Percentiles rank a stretch among this genome's conserved stretches.
These are phyloP conservation scores for Cadophora gregata DNA, from an alignment of 2,329 filamentous ascomycete species.

Conservation along the genomic window DNA sequence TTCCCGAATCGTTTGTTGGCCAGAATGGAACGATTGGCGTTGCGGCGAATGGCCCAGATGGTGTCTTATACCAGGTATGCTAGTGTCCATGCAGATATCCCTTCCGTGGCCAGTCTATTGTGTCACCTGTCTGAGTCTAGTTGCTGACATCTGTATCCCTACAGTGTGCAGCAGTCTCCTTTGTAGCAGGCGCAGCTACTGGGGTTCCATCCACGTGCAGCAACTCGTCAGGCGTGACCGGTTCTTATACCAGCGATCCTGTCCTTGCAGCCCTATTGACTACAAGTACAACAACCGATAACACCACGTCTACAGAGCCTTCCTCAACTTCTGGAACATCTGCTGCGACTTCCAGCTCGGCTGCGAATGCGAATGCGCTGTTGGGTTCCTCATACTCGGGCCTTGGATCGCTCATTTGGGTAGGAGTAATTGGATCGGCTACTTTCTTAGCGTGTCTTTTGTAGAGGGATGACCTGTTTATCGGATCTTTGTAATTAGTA, in stretches of 20 bases:
- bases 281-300: conserved; percentile 18
- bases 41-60: conserved; percentile 59
- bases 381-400: conserved; percentile 17
- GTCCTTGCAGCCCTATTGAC: conserved; percentile 29
- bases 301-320: conserved; percentile 18
- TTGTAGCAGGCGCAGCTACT: conserved; percentile 52
- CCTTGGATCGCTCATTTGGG: conserved; percentile 29
- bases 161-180: conserved; percentile 61
- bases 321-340: conserved; percentile 1
- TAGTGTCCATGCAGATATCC: not conserved
- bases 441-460: conserved; percentile 29
- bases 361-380: conserved; percentile 16
- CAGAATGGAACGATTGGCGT: conserved; percentile 61
- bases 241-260: conserved; percentile 26
- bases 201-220: conserved; percentile 45
- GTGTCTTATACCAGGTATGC: conserved; percentile 60
- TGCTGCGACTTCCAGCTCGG: conserved; percentile 22
- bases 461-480: conserved; percentile 3
- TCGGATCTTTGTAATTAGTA: not conserved
- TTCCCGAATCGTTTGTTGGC: conserved; percentile 58
- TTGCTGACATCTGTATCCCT: not conserved
- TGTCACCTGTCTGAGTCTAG: not conserved
- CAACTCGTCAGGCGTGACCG: conserved; percentile 48
- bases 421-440: conserved; percentile 27
- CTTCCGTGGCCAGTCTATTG: not conserved